A percentile compares a stretch with the other conserved stretches of the same genome.
These are phyloP conservation scores for Chamaecrista fasciculata DNA, from an alignment of 306 rosid genomes.

Conservation along the genomic window DNA sequence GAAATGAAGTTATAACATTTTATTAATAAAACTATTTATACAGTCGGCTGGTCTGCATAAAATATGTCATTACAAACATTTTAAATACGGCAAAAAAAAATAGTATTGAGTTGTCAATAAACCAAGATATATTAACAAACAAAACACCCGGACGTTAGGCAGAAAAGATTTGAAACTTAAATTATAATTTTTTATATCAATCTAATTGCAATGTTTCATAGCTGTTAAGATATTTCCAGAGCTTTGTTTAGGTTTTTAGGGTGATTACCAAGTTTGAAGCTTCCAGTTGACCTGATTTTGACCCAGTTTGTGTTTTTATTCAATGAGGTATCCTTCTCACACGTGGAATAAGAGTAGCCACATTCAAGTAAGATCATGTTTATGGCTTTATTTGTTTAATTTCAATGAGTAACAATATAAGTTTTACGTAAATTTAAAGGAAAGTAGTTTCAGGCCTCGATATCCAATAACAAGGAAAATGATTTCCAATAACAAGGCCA, in stretches of 20 bases:
- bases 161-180: too few relatives aligned
- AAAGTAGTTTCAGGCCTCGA: neutral
- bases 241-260: neutral
- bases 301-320: neutral
- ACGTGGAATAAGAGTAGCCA: neutral
- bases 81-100: neutral
- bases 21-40: neutral
- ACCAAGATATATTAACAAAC: neutral
- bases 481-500: too few relatives aligned
- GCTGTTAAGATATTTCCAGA: neutral
- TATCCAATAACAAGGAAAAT: too few relatives aligned
- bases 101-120: neutral
- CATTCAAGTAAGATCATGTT: neutral
- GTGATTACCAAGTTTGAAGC: neutral
- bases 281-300: neutral
- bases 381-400: neutral
- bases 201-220: neutral
- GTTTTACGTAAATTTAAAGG: neutral
- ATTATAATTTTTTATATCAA: neutral
- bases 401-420: neutral
- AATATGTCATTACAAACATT: neutral
- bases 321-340: neutral
- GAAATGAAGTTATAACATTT: neutral
- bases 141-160: neutral
- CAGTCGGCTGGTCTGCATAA: neutral